phyloP scores from a whole-genome alignment of 2,329 filamentous ascomycete genomes.

The Dactylellina haptotyla region DNA sequence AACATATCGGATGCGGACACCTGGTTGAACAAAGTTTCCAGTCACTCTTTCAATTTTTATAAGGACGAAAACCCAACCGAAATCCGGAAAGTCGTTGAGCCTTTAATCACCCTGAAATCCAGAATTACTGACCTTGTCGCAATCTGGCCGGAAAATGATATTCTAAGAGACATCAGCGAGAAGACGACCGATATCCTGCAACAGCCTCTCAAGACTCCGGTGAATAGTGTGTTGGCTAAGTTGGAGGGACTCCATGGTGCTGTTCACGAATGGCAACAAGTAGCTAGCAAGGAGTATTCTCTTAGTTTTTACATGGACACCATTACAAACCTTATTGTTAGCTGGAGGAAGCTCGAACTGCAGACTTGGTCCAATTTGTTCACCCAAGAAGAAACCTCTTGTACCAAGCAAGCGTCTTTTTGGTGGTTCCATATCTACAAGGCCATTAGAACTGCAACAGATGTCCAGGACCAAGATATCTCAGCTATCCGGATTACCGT shows the following conservation, averaged over 20 bases:
- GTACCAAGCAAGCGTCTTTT: slow-evolving; percentile 78
- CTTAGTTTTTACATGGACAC: slow-evolving; percentile 77
- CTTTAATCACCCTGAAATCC: slow-evolving; percentile 75
- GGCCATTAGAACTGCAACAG: slow-evolving; percentile 76
- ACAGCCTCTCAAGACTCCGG: slow-evolving; percentile 80
- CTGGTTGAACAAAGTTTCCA: slow-evolving; percentile 27
- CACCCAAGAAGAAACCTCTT: slow-evolving; percentile 81
- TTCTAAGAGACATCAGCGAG: slow-evolving; percentile 79
- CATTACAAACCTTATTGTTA: slow-evolving; percentile 81
- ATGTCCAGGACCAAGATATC: slow-evolving; percentile 70
- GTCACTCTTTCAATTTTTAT: slow-evolving; percentile 82
- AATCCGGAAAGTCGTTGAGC: slow-evolving; percentile 75
- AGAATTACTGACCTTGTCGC: slow-evolving; percentile 76
- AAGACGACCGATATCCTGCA: slow-evolving; percentile 79
- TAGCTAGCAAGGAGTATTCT: slow-evolving; percentile 82
- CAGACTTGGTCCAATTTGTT: slow-evolving; percentile 91
- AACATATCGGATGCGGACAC: slow-evolving; percentile 30
- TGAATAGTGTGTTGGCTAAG: slow-evolving; percentile 85
- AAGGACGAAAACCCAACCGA: slow-evolving; percentile 80
- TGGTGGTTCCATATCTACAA: slow-evolving; percentile 99
- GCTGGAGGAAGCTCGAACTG: slow-evolving; percentile 89
- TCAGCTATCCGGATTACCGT: slow-evolving; percentile 71
- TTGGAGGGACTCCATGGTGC: slow-evolving; percentile 86
- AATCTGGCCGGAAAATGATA: slow-evolving; percentile 77
- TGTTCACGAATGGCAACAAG: slow-evolving; percentile 93